Conservation (phyloP, 768 basidiomycete species). For the Trametes maxima region DNA sequence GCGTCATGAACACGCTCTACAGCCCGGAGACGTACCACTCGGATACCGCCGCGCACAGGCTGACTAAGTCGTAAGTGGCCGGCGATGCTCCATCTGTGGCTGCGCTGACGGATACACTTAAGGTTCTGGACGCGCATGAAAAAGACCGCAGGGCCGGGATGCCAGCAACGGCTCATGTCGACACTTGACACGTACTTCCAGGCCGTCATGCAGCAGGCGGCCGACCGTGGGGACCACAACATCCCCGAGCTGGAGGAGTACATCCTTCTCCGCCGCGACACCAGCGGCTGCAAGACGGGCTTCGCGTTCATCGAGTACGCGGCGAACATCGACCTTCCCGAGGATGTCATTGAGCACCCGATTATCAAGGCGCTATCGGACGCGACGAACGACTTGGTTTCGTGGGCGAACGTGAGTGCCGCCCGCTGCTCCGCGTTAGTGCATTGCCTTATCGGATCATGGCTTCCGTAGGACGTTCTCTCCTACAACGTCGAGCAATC, state of each 20-base stretch:
- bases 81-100: not conserved
- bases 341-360: slow-evolving; percentile 56
- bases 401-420: slow-evolving; percentile 42
- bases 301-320: slow-evolving; percentile 60
- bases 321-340: slow-evolving; percentile 51
- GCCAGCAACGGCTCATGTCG: slow-evolving; percentile 37
- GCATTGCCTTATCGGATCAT: slow-evolving; percentile 12
- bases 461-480: slow-evolving; percentile 59
- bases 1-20: slow-evolving; percentile 35
- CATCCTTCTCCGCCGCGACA: slow-evolving; percentile 53
- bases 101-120: not conserved
- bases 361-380: slow-evolving; percentile 47
- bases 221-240: slow-evolving; percentile 29
- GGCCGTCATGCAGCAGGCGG: slow-evolving; percentile 36
- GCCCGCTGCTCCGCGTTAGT: slow-evolving; percentile 3
- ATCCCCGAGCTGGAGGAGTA: slow-evolving; percentile 52
- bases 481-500: slow-evolving; percentile 79
- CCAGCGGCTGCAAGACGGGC: slow-evolving; percentile 53
- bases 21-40: slow-evolving; percentile 31
- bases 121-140: slow-evolving; percentile 42
- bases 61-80: slow-evolving; percentile 25
- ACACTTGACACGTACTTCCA: slow-evolving; percentile 35
- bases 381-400: slow-evolving; percentile 51
- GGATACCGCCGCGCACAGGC: slow-evolving; percentile 29
- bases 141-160: slow-evolving; percentile 41